A percentile compares a stretch with the other conserved stretches of the same genome.
These are phyloP conservation scores for Xeromyces bisporus DNA, from an alignment of 495 filamentous ascomycete species.

Conservation along the genomic window DNA sequence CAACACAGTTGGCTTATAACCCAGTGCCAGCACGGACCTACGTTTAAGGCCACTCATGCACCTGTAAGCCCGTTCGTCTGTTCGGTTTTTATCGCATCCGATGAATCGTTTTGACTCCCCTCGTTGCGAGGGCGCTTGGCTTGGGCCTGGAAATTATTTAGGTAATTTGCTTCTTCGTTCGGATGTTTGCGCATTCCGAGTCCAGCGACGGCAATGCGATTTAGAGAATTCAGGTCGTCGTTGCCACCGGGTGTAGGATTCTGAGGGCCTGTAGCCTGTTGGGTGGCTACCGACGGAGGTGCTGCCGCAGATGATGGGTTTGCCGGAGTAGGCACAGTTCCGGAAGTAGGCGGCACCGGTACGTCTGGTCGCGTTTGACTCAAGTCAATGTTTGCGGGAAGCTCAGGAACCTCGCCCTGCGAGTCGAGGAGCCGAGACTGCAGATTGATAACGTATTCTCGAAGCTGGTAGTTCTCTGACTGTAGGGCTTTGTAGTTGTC, in stretches of 20 bases:
- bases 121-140: conserved; percentile 20
- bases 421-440: conserved; percentile 78
- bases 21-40: conserved; percentile 9
- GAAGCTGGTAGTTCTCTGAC: conserved; percentile 72
- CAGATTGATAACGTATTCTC: conserved; percentile 80
- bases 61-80: conserved; percentile 15
- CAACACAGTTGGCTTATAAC: conserved; percentile 7
- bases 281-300: conserved; percentile 6
- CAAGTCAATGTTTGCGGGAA: conserved; percentile 48
- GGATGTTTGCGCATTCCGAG: conserved; percentile 32
- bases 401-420: conserved; percentile 66
- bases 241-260: conserved; percentile 13
- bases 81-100: conserved; percentile 18
- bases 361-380: conserved; percentile 19
- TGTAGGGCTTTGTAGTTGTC: conserved; percentile 58
- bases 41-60: conserved; percentile 1
- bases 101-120: conserved; percentile 13
- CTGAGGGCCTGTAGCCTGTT: conserved; percentile 11
- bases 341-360: conserved; percentile 1
- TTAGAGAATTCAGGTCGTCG: conserved; percentile 29
- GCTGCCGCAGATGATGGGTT: conserved; percentile 2
- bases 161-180: conserved; percentile 17
- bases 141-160: conserved; percentile 18
- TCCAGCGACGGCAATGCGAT: conserved; percentile 29
- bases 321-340: conserved; percentile 5